These are phyloP conservation scores for Fusarium lateritium DNA, from an alignment of 2,329 filamentous ascomycete genomes.

Conservation along the genomic window DNA sequence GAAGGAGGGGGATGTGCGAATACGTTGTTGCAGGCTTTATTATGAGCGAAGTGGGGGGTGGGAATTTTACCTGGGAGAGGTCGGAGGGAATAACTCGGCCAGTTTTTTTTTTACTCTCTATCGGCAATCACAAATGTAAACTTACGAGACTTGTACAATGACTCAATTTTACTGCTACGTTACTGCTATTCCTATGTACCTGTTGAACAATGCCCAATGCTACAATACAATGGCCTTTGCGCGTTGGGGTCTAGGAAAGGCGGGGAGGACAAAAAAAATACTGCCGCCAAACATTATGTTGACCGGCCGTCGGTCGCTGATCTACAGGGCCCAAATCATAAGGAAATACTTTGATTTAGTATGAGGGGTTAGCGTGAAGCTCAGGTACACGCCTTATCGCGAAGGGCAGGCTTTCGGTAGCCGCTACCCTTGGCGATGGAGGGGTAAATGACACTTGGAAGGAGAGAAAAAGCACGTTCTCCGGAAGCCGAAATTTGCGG, in stretches of 20 bases:
- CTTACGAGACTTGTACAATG: constrained; percentile 28
- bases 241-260: constrained; percentile 3
- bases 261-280: constrained; percentile 28
- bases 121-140: not conserved
- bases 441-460: constrained; percentile 44
- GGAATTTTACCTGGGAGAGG: constrained; percentile 33
- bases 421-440: constrained; percentile 35
- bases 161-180: constrained; percentile 5
- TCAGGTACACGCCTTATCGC: constrained; percentile 41
- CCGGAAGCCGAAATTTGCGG: constrained; percentile 34
- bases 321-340: constrained; percentile 34
- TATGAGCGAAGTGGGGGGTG: constrained; percentile 45
- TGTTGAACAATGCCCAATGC: constrained; percentile 25
- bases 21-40: constrained; percentile 47
- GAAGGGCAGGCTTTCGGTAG: constrained; percentile 36
- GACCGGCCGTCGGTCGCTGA: constrained; percentile 42
- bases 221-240: constrained; percentile 19
- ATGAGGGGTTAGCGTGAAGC: constrained; percentile 11
- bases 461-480: constrained; percentile 31
- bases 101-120: constrained; percentile 14
- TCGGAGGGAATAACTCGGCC: constrained; percentile 19
- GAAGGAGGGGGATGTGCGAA: constrained; percentile 51
- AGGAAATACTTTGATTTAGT: constrained; percentile 29
- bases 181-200: constrained; percentile 14
- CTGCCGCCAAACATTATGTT: constrained; percentile 19